Base-by-base conservation (phyloP, 257 asterid genomes). In the Oldenlandia corymbosa region DNA sequence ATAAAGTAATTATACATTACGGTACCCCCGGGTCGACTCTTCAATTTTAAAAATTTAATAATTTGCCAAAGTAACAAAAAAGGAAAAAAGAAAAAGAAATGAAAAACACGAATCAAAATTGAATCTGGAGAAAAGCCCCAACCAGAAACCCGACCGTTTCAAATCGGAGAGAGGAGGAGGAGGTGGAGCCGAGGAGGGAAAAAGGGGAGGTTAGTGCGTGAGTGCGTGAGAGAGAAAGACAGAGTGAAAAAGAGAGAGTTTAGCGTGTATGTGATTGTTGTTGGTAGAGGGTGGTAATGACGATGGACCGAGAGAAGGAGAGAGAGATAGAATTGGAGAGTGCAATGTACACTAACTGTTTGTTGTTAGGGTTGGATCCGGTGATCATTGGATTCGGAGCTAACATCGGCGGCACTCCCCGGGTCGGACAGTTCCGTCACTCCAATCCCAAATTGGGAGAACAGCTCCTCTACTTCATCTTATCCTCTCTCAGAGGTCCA, bases 291-390 rank as follows among this genome's bases (percentile, higher is more conserved):
- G n/a, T n/a, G 55, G 78, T 80, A 71, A 90, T 87, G 97, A 85
- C 94, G 89, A 93, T 93, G 99, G 99, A 93, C 80, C 80, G 97
- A 54, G 99, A 93, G 76, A 93, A 93, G 91, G 99, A 93, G 80
- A 80, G 99, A 72, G 99, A 93, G 78, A 86, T 90, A 34, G 99
- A 93, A 85, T 91, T 93, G 58, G 99, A 93, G 85, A 93, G 94
- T 75, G 97, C 99, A 86, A 90, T 93, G 99, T 88, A 93, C 88
- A 93, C 97, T n/a, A 93, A 90, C 81, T 93, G 99, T 75, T 81
- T 93, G 94, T 65, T 93, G 64, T 85, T 93, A 46, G 97, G 97
- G 21, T 68, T 93, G 85, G 99, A 93, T 93, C 99, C 97, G 79
- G 78, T 76, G 61, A 68, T 90, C 68, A 88, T 90, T 66, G 99